A percentile compares a stretch with the other conserved stretches of the same genome.
Evolutionary conservation across 1,284 basidiomycete genomes (phyloP).

Genomic region (Vanrija sp.): DNA sequence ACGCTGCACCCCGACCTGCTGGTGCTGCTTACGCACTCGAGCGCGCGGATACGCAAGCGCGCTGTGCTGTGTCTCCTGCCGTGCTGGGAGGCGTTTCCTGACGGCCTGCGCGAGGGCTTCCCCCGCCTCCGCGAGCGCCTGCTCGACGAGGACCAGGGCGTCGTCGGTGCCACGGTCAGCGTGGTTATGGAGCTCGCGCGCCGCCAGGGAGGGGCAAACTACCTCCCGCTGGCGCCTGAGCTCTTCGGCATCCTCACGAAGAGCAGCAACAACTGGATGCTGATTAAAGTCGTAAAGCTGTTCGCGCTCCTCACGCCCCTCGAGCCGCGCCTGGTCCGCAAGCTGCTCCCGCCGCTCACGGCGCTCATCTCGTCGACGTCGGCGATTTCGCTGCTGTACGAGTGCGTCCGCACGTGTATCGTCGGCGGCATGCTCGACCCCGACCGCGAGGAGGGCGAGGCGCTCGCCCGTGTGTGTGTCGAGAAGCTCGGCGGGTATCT

Average conservation of each 20-base stretch:
- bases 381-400: constrained; percentile 92
- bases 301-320: constrained; percentile 86
- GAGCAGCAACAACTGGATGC: constrained; percentile 98
- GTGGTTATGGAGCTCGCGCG: constrained; percentile 90
- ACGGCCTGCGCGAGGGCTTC: constrained; percentile 64
- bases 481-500: constrained; percentile 91
- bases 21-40: constrained; percentile 85
- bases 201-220: constrained; percentile 65
- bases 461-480: constrained; percentile 81
- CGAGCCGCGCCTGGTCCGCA: constrained; percentile 89
- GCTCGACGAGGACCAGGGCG: constrained; percentile 81
- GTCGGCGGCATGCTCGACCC: constrained; percentile 93
- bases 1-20: constrained; percentile 85
- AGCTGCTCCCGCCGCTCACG: constrained; percentile 87
- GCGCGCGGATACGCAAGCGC: constrained; percentile 80
- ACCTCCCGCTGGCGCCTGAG: constrained; percentile 81
- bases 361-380: constrained; percentile 93
- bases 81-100: constrained; percentile 72
- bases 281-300: constrained; percentile 99
- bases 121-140: constrained; percentile 74
- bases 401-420: constrained; percentile 97
- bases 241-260: constrained; percentile 92
- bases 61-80: constrained; percentile 79
- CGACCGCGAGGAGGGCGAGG: constrained; percentile 61
- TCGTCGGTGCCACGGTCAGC: constrained; percentile 88